Conservation (phyloP, 768 basidiomycete genomes). For the Xerocomellus dryophilus region DNA sequence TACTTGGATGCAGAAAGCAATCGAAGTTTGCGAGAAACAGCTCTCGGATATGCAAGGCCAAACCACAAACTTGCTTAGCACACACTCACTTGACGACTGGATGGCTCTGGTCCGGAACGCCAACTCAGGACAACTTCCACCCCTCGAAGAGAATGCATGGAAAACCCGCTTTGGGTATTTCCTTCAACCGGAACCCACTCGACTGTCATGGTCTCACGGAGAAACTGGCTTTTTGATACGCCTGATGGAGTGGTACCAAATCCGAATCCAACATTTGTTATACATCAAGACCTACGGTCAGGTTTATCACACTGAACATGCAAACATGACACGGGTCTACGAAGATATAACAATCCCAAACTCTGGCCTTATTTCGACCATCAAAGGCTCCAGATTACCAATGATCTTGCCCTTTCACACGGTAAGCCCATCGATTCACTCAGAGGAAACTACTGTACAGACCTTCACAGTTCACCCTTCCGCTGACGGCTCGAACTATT, state of each 20-base stretch:
- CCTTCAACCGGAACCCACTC: slow-evolving; percentile 22
- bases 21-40: slow-evolving; percentile 38
- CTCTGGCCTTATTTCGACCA: slow-evolving; percentile 18
- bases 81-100: slow-evolving; percentile 36
- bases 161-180: slow-evolving; percentile 30
- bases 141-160: slow-evolving; percentile 32
- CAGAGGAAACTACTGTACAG: neutral
- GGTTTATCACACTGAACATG: slow-evolving; percentile 18
- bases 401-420: slow-evolving; percentile 50
- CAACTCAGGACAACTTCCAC: slow-evolving; percentile 22
- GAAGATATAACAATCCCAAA: slow-evolving; percentile 15
- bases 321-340: slow-evolving; percentile 3
- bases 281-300: slow-evolving; percentile 40
- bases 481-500: slow-evolving; percentile 39
- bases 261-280: slow-evolving; percentile 41
- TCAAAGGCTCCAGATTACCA: slow-evolving; percentile 35
- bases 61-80: slow-evolving; percentile 29
- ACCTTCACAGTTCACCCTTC: slow-evolving; percentile 43
- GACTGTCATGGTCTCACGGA: slow-evolving; percentile 25
- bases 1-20: slow-evolving; percentile 38
- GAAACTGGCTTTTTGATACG: slow-evolving; percentile 46
- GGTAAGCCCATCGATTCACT: slow-evolving; percentile 25
- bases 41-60: slow-evolving; percentile 32
- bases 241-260: slow-evolving; percentile 42
- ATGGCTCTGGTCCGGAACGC: slow-evolving; percentile 33